These are phyloP conservation scores for Zelopaecilomyces penicillatus DNA, from an alignment of 2,329 filamentous ascomycete species.

Conservation along the genomic window DNA sequence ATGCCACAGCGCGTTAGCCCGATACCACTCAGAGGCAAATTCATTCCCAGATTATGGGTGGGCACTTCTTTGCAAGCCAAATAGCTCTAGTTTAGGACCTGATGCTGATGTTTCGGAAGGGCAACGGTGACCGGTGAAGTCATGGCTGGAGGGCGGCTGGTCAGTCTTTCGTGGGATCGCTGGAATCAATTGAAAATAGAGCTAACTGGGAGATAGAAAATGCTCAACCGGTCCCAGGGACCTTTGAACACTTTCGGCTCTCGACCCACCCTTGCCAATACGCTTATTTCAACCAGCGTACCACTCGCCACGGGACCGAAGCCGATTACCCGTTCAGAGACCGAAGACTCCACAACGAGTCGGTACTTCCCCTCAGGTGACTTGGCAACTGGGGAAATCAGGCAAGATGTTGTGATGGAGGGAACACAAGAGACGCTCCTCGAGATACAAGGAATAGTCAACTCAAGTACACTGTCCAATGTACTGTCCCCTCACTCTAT, in stretches of 20 bases:
- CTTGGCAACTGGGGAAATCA: background rate
- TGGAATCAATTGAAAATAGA: background rate
- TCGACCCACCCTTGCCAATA: background rate
- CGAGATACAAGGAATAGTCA: too few species aligned
- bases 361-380: constrained; percentile 1
- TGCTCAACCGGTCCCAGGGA: constrained; percentile 13
- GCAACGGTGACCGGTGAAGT: constrained; percentile 11
- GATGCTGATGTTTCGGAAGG: constrained; percentile 17
- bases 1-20: constrained; percentile 20
- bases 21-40: constrained; percentile 28
- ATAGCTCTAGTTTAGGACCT: background rate
- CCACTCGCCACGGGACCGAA: constrained; percentile 18
- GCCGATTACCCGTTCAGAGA: background rate
- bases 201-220: constrained; percentile 13
- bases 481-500: too few species aligned
- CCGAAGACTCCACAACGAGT: constrained; percentile 1
- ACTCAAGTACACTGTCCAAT: too few species aligned
- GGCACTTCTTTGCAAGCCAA: constrained; percentile 7
- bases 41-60: constrained; percentile 37
- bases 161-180: constrained; percentile 9
- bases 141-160: constrained; percentile 16
- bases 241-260: constrained; percentile 15
- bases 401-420: constrained; percentile 1
- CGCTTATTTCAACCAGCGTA: constrained; percentile 4
- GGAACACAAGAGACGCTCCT: background rate